A percentile compares a stretch with the other conserved stretches of the same genome.
Conservation (phyloP, 108 stramenopile species). For the Skeletonema potamos region DNA sequence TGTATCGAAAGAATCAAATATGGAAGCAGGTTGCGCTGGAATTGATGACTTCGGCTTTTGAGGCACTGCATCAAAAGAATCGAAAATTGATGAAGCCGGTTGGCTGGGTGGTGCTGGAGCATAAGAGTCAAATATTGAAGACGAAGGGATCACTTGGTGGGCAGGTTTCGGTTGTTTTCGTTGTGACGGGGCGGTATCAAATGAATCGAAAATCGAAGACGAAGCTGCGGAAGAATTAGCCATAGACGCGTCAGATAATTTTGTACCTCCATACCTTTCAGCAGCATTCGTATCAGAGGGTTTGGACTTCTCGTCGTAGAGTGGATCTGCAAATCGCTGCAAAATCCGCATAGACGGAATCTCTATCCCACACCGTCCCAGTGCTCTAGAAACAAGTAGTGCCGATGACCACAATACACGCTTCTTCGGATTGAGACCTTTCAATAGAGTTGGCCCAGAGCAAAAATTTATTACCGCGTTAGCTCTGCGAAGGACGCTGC, state of each 20-base stretch:
- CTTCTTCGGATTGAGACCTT: conserved; percentile 51
- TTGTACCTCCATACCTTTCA: not conserved
- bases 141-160: not conserved
- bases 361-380: conserved; percentile 65
- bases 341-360: conserved; percentile 54
- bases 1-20: conserved; percentile 64
- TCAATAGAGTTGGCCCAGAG: conserved; percentile 62
- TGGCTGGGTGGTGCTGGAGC: not conserved
- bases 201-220: conserved; percentile 43
- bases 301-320: conserved; percentile 17
- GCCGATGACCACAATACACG: conserved; percentile 60
- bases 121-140: conserved; percentile 18
- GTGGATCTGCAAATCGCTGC: conserved; percentile 26
- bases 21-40: conserved; percentile 30
- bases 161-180: not conserved
- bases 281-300: not conserved
- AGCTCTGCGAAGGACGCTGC: conserved; percentile 34
- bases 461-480: conserved; percentile 71
- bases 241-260: not conserved
- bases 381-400: conserved; percentile 52
- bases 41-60: not conserved
- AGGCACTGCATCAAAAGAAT: conserved; percentile 13
- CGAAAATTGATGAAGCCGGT: conserved; percentile 28
- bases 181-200: conserved; percentile 5
- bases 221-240: not conserved